A percentile compares a stretch with the other conserved stretches of the same genome.
phyloP scores from a whole-genome alignment of 257 asterid genomes.

The Solanum pinnatisectum region DNA sequence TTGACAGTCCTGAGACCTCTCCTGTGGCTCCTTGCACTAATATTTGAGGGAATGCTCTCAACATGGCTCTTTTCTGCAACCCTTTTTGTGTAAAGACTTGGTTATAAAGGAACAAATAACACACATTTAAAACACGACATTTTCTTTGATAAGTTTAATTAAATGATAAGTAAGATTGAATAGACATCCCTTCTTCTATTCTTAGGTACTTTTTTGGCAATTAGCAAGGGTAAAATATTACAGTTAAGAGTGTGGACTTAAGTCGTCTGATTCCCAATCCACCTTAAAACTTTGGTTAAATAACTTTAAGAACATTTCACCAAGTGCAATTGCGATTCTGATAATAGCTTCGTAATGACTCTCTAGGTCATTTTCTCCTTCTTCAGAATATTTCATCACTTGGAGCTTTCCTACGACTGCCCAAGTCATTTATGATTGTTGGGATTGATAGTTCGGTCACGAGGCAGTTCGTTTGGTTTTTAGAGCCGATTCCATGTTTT shows the following conservation, averaged over 20 bases:
- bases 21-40: background rate
- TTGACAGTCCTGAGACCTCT: background rate
- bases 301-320: background rate
- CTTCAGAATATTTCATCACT: background rate
- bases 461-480: background rate
- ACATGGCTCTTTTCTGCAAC: background rate
- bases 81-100: background rate
- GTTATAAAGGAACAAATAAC: background rate
- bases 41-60: background rate
- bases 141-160: background rate
- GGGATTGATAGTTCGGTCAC: background rate
- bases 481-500: background rate
- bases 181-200: background rate
- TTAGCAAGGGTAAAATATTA: background rate
- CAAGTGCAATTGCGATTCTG: background rate
- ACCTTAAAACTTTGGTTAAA: background rate
- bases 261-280: background rate
- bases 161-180: background rate
- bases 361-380: background rate
- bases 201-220: background rate
- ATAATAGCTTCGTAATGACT: background rate
- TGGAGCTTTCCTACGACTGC: background rate
- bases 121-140: background rate
- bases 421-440: background rate
- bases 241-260: background rate